Conservation (phyloP, 2,329 filamentous ascomycete species). For the Phoma herbarum region DNA sequence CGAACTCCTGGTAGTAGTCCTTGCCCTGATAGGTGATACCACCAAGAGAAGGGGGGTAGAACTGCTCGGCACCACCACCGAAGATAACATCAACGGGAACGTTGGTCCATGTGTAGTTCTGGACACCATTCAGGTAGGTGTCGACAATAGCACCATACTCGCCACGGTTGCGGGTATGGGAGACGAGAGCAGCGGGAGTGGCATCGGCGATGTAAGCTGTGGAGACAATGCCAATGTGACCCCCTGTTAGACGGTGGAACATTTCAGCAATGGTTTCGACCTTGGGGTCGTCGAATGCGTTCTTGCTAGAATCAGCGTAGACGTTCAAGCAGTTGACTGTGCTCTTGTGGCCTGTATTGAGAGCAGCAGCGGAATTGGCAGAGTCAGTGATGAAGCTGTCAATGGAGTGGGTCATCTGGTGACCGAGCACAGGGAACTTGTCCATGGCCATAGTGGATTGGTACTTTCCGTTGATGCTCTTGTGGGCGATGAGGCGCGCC, state of each 20-base stretch:
- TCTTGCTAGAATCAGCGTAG: slow-evolving; percentile 78
- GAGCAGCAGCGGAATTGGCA: slow-evolving; percentile 82
- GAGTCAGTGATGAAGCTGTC: slow-evolving; percentile 88
- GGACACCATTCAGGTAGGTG: slow-evolving; percentile 76
- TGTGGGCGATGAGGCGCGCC: slow-evolving; percentile 81
- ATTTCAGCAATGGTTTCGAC: slow-evolving; percentile 84
- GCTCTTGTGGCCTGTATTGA: slow-evolving; percentile 86
- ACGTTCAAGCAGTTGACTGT: slow-evolving; percentile 84
- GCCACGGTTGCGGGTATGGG: slow-evolving; percentile 74
- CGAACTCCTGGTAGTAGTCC: slow-evolving; percentile 77
- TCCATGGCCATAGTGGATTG: slow-evolving; percentile 79
- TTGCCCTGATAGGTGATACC: slow-evolving; percentile 71
- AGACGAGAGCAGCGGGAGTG: slow-evolving; percentile 70
- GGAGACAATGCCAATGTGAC: slow-evolving; percentile 70
- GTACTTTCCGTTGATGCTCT: slow-evolving; percentile 85
- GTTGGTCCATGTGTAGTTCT: slow-evolving; percentile 82
- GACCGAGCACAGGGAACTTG: slow-evolving; percentile 83
- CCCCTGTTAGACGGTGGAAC: slow-evolving; percentile 73
- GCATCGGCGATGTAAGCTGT: slow-evolving; percentile 86
- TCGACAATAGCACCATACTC: slow-evolving; percentile 78
- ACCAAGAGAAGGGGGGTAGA: slow-evolving; percentile 65
- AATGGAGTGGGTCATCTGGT: slow-evolving; percentile 88
- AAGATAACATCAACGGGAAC: slow-evolving; percentile 80
- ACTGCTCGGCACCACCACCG: slow-evolving; percentile 83
- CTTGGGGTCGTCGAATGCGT: slow-evolving; percentile 83